phyloP scores from a whole-genome alignment of 495 filamentous ascomycete genomes.

The Aspergillus nanangensis region DNA sequence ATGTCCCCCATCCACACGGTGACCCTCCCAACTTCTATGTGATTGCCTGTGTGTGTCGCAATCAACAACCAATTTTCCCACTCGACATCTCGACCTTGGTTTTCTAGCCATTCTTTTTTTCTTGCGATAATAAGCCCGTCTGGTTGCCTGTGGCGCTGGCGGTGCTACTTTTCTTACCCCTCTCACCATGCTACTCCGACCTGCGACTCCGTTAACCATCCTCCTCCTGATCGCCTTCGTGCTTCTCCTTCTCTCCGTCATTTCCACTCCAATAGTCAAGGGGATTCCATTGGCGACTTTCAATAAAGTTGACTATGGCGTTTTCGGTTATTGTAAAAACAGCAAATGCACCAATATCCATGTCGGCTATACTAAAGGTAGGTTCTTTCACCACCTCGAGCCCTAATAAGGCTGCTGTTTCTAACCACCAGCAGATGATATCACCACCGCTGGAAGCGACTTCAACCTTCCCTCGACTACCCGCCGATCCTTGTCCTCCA shows the following conservation, averaged over 20 bases:
- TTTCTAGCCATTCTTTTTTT: conserved; percentile 1
- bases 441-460: conserved; percentile 40
- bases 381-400: conserved; percentile 28
- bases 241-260: conserved; percentile 76
- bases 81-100: not conserved
- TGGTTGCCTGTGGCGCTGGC: conserved; percentile 5
- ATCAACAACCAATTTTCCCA: too few species aligned
- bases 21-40: too few species aligned
- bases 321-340: conserved; percentile 81
- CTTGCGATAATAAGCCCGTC: not conserved
- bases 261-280: conserved; percentile 91
- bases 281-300: conserved; percentile 77
- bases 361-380: conserved; percentile 85
- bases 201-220: conserved; percentile 86
- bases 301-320: conserved; percentile 76
- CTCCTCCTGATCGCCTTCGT: conserved; percentile 83
- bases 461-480: conserved; percentile 74
- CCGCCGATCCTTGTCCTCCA: conserved; percentile 80
- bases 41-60: too few species aligned
- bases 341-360: conserved; percentile 63
- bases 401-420: conserved; percentile 2
- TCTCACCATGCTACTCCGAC: conserved; percentile 63
- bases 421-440: conserved; percentile 30
- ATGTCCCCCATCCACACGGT: too few species aligned
- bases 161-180: conserved; percentile 11